Base-by-base conservation (phyloP, 257 asterid genomes). In the Solanum appendiculatum region DNA sequence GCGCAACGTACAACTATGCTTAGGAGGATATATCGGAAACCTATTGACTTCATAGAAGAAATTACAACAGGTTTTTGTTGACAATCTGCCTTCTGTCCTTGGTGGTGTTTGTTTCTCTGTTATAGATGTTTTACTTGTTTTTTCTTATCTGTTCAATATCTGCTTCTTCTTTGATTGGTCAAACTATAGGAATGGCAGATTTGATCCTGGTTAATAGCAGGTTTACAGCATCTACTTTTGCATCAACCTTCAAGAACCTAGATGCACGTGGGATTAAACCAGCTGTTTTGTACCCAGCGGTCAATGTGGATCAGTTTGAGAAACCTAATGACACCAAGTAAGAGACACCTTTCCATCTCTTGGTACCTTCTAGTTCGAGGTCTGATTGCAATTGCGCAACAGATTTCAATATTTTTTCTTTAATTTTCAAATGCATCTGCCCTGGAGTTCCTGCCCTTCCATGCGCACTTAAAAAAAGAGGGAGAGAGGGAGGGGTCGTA, bases 281-380 rank as follows among this genome's bases (percentile, higher is more conserved):
- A 25, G 96, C 96, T 81, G 98, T 97, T 82, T 98, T 97, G 68
- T 97, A 97, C 89, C 99, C 99, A 66, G 97, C 99, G 36, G 99
- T 97, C 75, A 96, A 94, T 69, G 91, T 95, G 87, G 94, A 95
- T 90, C 98, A 95, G 93, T 97, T 97, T 83, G 91, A 87, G 27
- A 91, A 92, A 86, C 94, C 96, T 83, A 82, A 85, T 90, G 85
- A 91, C 86, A 92, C 90, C 46, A 95, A 91, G 99, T 96, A 95
- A 46, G 36, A 34, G 87, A 89, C 85, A 1, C 46, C 23, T 77
- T 89, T 89, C 87, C 86, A 40, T 90, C 63, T 89, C 88, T 88
- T 89, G 86, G 58, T 83, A 89, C 90, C 92, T 90, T 90, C 81
- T 86, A 48, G 74, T 88, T 88, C 31, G 87, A 31, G 83, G 89